Conservation (phyloP, 306 rosid genomes). For the Trifolium pratense region DNA sequence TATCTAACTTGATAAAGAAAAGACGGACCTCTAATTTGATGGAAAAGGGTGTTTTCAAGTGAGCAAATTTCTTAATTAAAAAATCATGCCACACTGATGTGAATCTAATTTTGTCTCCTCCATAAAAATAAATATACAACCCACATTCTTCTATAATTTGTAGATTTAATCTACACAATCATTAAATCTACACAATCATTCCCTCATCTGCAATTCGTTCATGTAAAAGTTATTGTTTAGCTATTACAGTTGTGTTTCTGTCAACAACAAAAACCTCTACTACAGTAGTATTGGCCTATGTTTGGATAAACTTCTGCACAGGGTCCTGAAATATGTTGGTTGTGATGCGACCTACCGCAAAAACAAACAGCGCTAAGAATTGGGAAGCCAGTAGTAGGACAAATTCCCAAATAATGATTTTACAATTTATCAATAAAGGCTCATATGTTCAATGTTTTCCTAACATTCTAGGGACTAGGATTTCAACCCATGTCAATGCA, state of each 20-base stretch:
- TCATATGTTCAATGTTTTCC: neutral
- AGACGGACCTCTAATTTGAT: neutral
- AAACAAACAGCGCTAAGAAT: slow-evolving; percentile 17
- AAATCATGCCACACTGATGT: neutral
- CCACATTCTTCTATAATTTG: too few relatives aligned
- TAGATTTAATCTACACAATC: too few relatives aligned
- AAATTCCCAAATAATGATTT: slow-evolving; percentile 23
- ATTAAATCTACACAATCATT: slow-evolving; percentile 1
- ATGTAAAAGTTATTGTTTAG: neutral
- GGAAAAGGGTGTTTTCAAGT: neutral
- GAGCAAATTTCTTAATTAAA: neutral
- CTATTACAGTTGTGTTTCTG: neutral
- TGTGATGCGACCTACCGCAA: neutral
- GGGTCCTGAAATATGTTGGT: neutral
- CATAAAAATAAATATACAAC: too few relatives aligned
- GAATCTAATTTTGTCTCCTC: too few relatives aligned
- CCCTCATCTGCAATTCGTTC: slow-evolving; percentile 6
- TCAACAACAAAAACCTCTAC: neutral
- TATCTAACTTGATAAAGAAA: neutral
- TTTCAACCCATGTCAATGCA: slow-evolving; percentile 27
- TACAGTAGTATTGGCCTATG: neutral
- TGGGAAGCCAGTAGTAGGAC: slow-evolving; percentile 8
- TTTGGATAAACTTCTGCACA: neutral
- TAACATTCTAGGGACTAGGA: neutral
- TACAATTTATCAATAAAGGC: neutral